Conservation (phyloP, 106 monocot genomes). For the Acorus calamus region DNA sequence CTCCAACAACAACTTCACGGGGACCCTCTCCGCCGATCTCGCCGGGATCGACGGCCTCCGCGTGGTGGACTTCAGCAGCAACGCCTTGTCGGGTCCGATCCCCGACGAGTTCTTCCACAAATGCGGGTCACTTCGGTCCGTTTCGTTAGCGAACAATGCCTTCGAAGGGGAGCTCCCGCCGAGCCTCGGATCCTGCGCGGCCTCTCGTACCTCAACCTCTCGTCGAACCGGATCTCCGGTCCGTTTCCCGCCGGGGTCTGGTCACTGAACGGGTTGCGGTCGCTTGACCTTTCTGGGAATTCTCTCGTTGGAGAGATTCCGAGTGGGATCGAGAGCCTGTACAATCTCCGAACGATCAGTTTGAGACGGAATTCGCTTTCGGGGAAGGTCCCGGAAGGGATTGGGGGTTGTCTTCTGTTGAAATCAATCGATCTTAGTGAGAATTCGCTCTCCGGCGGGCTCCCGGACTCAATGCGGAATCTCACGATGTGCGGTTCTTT, state of each 20-base stretch:
- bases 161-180: conserved; percentile 44
- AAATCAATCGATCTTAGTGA: conserved; percentile 40
- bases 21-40: conserved; percentile 37
- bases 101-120: conserved; percentile 45
- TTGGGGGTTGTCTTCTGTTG: conserved; percentile 37
- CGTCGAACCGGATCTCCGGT: conserved; percentile 55
- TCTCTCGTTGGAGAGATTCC: conserved; percentile 45
- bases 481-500: conserved; percentile 39
- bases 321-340: conserved; percentile 25
- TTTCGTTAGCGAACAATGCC: conserved; percentile 47
- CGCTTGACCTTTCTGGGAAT: conserved; percentile 75
- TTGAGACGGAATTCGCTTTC: conserved; percentile 41
- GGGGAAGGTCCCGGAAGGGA: conserved; percentile 44
- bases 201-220: conserved; percentile 47
- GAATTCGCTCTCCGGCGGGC: conserved; percentile 41
- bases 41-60: conserved; percentile 26
- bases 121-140: conserved; percentile 37
- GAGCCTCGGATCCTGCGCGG: conserved; percentile 40
- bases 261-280: conserved; percentile 36
- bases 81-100: conserved; percentile 51
- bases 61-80: conserved; percentile 49
- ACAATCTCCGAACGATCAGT: conserved; percentile 34
- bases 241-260: conserved; percentile 41
- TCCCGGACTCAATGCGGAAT: conserved; percentile 47
- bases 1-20: conserved; percentile 70